Evolutionary conservation across 345 rosid species (phyloP).

Genomic region (Populus tremula): DNA sequence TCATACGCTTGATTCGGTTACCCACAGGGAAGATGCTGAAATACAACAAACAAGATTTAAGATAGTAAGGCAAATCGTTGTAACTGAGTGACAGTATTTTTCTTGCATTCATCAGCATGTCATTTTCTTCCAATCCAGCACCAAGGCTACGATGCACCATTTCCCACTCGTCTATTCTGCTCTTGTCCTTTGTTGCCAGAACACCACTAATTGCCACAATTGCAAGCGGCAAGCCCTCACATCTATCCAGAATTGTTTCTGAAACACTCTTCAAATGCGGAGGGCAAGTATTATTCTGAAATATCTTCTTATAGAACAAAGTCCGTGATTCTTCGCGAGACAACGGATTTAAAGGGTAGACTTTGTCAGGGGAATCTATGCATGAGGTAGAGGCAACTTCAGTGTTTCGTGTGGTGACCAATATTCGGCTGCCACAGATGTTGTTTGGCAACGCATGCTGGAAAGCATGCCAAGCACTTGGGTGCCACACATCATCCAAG

Average conservation of each 20-base stretch:
- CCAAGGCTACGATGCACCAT: background rate
- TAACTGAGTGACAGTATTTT: slow-evolving; percentile 4
- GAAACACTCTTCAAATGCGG: slow-evolving; percentile 16
- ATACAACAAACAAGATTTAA: background rate
- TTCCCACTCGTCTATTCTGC: slow-evolving; percentile 9
- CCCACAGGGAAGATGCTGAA: slow-evolving; percentile 1
- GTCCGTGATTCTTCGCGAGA: slow-evolving; percentile 11
- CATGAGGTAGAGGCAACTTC: slow-evolving; percentile 16
- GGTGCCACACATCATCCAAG: slow-evolving; percentile 25
- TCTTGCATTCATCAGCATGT: background rate
- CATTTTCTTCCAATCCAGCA: slow-evolving; percentile 2
- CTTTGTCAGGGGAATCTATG: slow-evolving; percentile 7
- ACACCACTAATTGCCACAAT: slow-evolving; percentile 30
- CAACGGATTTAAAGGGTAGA: slow-evolving; percentile 18
- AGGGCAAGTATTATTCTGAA: slow-evolving; percentile 12
- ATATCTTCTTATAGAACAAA: slow-evolving; percentile 26
- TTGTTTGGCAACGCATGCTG: slow-evolving; percentile 18
- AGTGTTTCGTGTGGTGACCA: slow-evolving; percentile 27
- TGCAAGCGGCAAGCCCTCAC: slow-evolving; percentile 30
- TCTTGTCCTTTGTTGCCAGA: background rate
- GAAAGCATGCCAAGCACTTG: slow-evolving; percentile 20
- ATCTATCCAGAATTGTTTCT: slow-evolving; percentile 9
- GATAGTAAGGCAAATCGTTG: slow-evolving; percentile 10
- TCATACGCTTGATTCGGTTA: background rate
- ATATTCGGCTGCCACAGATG: slow-evolving; percentile 17